Evolutionary conservation across 2,329 filamentous ascomycete species (phyloP).

Genomic region (Colletotrichum gigasporum): DNA sequence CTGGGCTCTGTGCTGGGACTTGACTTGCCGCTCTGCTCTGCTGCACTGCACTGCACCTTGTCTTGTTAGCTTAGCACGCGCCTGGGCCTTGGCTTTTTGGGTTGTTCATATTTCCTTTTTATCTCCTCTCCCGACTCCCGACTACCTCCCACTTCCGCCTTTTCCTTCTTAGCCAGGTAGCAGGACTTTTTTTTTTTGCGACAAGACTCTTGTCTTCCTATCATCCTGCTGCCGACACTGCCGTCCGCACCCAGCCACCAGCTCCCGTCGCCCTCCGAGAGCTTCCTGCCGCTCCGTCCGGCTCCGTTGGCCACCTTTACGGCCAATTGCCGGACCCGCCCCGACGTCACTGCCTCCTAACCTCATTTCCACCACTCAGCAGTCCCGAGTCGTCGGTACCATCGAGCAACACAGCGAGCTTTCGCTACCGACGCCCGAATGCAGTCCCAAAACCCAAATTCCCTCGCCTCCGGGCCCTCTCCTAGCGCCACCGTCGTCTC

Average conservation of each 20-base stretch:
- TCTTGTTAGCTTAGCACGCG: no score
- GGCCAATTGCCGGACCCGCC: constrained; percentile 30
- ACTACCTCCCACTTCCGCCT: constrained; percentile 21
- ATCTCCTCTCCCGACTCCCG: constrained; percentile 27
- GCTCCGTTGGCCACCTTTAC: constrained; percentile 15
- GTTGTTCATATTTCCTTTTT: constrained; percentile 11
- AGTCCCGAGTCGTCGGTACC: constrained; percentile 5
- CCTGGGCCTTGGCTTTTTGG: neutral
- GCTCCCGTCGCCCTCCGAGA: neutral
- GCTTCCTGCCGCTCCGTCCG: constrained; percentile 13
- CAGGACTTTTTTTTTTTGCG: constrained; percentile 1
- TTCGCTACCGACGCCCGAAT: constrained; percentile 10
- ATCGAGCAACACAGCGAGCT: constrained; percentile 8
- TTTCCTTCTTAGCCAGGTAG: constrained; percentile 7
- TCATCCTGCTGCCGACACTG: neutral
- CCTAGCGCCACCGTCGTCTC: constrained; percentile 20
- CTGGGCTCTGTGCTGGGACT: neutral
- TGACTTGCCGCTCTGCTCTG: no score
- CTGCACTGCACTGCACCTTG: no score
- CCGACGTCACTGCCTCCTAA: constrained; percentile 15
- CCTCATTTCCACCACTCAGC: neutral
- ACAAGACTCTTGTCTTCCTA: neutral
- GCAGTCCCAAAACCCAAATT: neutral
- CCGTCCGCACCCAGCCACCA: constrained; percentile 5
- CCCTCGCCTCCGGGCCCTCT: constrained; percentile 3